These are phyloP conservation scores for Mycena galopus DNA, from an alignment of 768 basidiomycete species.

Conservation along the genomic window DNA sequence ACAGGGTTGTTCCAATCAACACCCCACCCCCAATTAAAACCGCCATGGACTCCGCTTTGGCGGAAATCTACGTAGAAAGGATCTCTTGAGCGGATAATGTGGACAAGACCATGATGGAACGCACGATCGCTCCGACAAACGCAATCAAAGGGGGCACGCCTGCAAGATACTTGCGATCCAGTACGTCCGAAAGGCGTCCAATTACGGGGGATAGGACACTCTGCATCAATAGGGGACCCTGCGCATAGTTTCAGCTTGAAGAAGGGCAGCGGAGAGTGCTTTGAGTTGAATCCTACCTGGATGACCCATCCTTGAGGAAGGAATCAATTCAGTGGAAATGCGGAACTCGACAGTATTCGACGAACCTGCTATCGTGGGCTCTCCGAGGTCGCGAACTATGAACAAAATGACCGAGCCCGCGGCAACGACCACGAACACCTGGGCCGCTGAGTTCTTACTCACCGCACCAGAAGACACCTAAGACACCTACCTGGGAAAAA, in stretches of 20 bases:
- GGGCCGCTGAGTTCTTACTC: background rate
- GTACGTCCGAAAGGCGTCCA: slow-evolving; percentile 37
- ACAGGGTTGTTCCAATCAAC: slow-evolving; percentile 35
- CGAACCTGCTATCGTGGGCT: slow-evolving; percentile 34
- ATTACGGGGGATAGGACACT: slow-evolving; percentile 33
- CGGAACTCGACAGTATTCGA: background rate
- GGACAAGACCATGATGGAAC: background rate
- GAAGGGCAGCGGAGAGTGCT: background rate
- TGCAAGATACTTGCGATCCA: slow-evolving; percentile 38
- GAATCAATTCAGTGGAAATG: background rate
- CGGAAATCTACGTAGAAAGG: slow-evolving; percentile 28
- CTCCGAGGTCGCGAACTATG: slow-evolving; percentile 36
- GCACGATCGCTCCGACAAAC: slow-evolving; percentile 36
- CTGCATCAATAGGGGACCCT: slow-evolving; percentile 38
- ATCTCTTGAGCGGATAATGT: background rate
- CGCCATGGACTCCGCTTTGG: slow-evolving; percentile 36
- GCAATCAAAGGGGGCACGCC: slow-evolving; percentile 36
- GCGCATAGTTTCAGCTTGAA: background rate
- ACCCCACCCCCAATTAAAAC: slow-evolving; percentile 36
- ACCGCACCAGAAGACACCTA: background rate
- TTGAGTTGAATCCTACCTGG: slow-evolving; percentile 14
- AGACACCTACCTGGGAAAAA: slow-evolving; percentile 14
- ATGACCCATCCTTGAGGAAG: slow-evolving; percentile 36
- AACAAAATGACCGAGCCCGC: slow-evolving; percentile 37
- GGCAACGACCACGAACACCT: slow-evolving; percentile 33